phyloP scores from a whole-genome alignment of 139 green algal species.

The Yamagishiella unicocca region DNA sequence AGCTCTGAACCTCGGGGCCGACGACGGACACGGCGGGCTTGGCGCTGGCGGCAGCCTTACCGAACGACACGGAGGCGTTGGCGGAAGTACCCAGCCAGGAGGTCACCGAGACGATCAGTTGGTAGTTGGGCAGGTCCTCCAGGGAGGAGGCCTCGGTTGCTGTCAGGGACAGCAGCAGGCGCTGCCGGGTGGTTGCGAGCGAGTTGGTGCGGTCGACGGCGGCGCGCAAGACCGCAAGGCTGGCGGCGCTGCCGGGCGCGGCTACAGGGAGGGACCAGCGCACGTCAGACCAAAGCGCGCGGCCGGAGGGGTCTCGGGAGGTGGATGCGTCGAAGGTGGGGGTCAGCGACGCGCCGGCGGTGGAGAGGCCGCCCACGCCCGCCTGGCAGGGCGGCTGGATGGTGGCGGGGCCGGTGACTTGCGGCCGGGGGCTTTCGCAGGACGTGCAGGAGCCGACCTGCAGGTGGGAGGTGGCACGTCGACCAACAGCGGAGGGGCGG shows the following conservation, averaged over 20 bases:
- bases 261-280: not conserved
- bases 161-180: not conserved
- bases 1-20: not conserved
- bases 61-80: not conserved
- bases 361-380: not conserved
- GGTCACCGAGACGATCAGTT: not conserved
- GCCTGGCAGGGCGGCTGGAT: not conserved
- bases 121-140: not conserved
- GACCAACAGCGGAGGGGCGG: too few relatives aligned
- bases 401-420: not conserved
- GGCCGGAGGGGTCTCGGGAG: slow-evolving; percentile 19
- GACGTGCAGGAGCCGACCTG: not conserved
- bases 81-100: slow-evolving; percentile 38
- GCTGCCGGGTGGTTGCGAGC: not conserved
- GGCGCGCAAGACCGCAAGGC: not conserved
- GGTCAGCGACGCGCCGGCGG: not conserved
- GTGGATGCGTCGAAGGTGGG: slow-evolving; percentile 24
- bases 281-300: not conserved
- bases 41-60: not conserved
- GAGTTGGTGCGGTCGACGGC: slow-evolving; percentile 5
- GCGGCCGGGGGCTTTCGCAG: not conserved
- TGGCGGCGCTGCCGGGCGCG: too few relatives aligned
- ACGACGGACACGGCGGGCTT: not conserved
- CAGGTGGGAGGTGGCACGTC: not conserved
- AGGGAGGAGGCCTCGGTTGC: not conserved